Evolutionary conservation across 1,139 yeast genomes (phyloP), one percentile per base, ranked within the genome.

Genomic region (Sugiyamaella xylanicola): DNA sequence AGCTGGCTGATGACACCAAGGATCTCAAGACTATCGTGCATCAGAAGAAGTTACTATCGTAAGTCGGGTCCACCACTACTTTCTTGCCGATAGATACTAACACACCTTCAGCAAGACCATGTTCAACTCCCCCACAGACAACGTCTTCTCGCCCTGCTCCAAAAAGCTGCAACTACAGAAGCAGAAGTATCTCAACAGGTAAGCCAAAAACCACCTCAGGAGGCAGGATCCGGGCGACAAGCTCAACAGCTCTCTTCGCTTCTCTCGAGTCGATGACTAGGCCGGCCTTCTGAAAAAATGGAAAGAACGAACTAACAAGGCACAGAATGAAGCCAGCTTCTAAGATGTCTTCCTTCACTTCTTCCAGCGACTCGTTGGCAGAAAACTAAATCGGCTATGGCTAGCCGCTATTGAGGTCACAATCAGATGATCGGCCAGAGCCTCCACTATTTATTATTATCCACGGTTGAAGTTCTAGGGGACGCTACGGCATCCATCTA

Each of bases 131-230:
- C 67, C 67, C 11, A 57, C 63, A 8, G 66, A 64, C 48, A 57
- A 57, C 47, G 59, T 60, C 20, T 55, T 62, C n/a, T 64, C 67
- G n/a, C 67, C 67, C 16, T 63, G 66, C 46, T 51, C 62, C n/a
- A 57, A 64, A 22, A 61, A 63, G 53, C 56, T 64, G 32, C 60
- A 55, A 40, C 53, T 60, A 27, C 61, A 59, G 46, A 61, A 60
- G 53, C 59, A 61, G 47, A 56, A 55, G 47, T 51, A 54, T 35
- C 49, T 59, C 17, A 48, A 22, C 44, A 45, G 53, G 56, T 51
- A 32, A 50, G 57, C 40, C n/a, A n/a, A n/a, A n/a, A n/a, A n/a
- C n/a, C n/a, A n/a, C n/a, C n/a, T n/a, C n/a, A n/a, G n/a, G n/a
- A n/a, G n/a, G n/a, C n/a, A n/a, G n/a, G n/a, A n/a, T n/a, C n/a